Evolutionary conservation across 2,329 filamentous ascomycete genomes (phyloP).

Genomic region (Aspergillus vadensis): DNA sequence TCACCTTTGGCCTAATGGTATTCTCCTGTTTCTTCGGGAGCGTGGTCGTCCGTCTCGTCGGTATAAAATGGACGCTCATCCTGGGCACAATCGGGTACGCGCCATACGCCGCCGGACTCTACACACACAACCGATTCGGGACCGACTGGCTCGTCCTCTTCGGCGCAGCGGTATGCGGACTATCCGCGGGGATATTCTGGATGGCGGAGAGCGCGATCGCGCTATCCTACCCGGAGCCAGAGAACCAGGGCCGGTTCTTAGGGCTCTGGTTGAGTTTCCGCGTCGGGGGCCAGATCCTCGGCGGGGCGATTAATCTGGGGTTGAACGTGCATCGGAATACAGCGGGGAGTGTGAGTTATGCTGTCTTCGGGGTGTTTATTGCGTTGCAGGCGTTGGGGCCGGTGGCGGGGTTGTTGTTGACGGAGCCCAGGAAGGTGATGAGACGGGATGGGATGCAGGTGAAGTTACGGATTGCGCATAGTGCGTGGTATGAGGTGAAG

Average conservation of each 20-base stretch:
- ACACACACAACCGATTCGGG: conserved; percentile 71
- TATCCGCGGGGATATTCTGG: conserved; percentile 74
- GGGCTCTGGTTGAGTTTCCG: conserved; percentile 69
- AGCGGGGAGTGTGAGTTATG: conserved; percentile 68
- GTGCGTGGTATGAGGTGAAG: conserved; percentile 62
- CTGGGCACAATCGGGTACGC: conserved; percentile 72
- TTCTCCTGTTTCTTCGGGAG: conserved; percentile 68
- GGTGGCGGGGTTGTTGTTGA: conserved; percentile 65
- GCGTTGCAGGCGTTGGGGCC: conserved; percentile 67
- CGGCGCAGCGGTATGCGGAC: conserved; percentile 68
- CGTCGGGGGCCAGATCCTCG: conserved; percentile 67
- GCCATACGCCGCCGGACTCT: conserved; percentile 70
- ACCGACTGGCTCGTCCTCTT: conserved; percentile 69
- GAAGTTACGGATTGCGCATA: conserved; percentile 58
- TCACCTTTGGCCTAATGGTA: conserved; percentile 74
- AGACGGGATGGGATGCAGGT: conserved; percentile 66
- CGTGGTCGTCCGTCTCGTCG: conserved; percentile 65
- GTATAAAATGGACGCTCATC: conserved; percentile 71
- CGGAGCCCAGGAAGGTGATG: conserved; percentile 62
- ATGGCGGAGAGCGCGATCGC: conserved; percentile 74
- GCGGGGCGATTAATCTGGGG: conserved; percentile 70
- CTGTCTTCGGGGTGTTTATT: conserved; percentile 70
- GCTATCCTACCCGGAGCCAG: conserved; percentile 70
- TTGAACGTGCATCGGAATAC: conserved; percentile 61
- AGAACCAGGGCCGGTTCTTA: conserved; percentile 64